These are phyloP conservation scores for Cyberlindnera veronae DNA, from an alignment of 805 yeast genomes.

Conservation along the genomic window DNA sequence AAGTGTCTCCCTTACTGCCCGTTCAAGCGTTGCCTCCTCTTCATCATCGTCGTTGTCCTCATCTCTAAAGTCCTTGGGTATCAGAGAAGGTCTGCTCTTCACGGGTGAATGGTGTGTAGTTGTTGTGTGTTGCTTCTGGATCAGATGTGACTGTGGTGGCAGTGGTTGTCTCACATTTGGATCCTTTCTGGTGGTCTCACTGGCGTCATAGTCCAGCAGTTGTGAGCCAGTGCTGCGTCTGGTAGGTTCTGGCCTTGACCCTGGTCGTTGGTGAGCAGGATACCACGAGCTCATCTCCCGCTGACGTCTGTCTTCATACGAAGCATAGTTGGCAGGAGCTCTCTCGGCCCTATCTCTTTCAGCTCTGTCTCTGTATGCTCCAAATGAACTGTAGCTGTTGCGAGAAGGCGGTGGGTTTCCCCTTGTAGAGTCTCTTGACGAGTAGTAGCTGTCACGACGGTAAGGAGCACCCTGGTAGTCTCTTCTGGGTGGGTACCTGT, in stretches of 20 bases:
- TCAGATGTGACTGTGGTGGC: conserved; percentile 4
- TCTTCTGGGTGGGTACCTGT: background rate
- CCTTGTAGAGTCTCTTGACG: background rate
- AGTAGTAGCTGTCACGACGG: background rate
- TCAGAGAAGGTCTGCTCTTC: conserved; percentile 22
- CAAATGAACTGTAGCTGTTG: conserved; percentile 3
- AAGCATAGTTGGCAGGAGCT: conserved; percentile 2
- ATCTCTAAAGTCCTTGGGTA: conserved; percentile 27
- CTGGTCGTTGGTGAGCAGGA: background rate
- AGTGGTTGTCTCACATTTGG: conserved; percentile 2
- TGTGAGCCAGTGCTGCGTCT: background rate
- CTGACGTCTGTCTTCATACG: conserved; percentile 14
- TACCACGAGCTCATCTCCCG: conserved; percentile 5
- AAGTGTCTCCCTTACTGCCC: background rate
- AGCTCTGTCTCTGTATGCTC: conserved; percentile 8
- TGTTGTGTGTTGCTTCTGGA: background rate
- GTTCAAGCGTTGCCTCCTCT: conserved; percentile 20
- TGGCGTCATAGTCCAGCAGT: conserved; percentile 6
- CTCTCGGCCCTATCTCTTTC: conserved; percentile 5
- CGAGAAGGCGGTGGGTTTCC: background rate
- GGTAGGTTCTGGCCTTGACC: background rate
- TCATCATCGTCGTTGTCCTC: conserved; percentile 25
- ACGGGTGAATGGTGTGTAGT: background rate
- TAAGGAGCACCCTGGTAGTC: background rate
- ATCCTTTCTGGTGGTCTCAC: background rate